Percentiles rank a stretch among this genome's conserved stretches.
phyloP scores from a whole-genome alignment of 2,329 filamentous ascomycete genomes.

The Penicillium janthinellum region DNA sequence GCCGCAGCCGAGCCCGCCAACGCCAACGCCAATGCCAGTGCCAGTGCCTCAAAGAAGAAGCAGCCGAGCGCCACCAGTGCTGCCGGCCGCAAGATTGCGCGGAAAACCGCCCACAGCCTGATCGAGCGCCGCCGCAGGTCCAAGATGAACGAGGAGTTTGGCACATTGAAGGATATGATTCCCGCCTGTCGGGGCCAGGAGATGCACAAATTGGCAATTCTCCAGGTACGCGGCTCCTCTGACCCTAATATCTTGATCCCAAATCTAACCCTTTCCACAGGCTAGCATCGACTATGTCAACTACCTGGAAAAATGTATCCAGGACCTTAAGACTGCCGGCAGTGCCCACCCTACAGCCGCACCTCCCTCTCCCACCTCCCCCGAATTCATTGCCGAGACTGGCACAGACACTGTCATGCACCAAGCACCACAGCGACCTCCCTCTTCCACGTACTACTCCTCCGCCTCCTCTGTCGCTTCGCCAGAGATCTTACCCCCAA shows the following conservation, averaged over 20 bases:
- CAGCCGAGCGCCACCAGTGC: conserved; percentile 74
- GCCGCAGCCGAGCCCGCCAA: conserved; percentile 15
- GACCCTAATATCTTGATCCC: neutral
- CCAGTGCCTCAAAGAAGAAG: conserved; percentile 68
- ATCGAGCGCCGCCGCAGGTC: conserved; percentile 87
- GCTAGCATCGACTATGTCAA: conserved; percentile 95
- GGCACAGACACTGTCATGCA: conserved; percentile 9
- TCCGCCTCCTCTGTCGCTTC: conserved; percentile 37
- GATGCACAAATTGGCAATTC: conserved; percentile 96
- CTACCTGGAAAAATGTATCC: conserved; percentile 87
- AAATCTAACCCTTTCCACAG: conserved; percentile 48
- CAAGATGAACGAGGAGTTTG: conserved; percentile 99
- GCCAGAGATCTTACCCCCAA: conserved; percentile 34
- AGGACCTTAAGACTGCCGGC: conserved; percentile 68
- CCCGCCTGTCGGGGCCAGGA: conserved; percentile 90
- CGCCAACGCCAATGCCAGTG: conserved; percentile 32
- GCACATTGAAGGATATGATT: conserved; percentile 89
- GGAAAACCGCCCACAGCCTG: conserved; percentile 93
- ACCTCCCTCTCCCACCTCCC: conserved; percentile 40
- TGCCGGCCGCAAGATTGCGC: conserved; percentile 88
- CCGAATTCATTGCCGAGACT: conserved; percentile 33
- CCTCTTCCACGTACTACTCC: conserved; percentile 25
- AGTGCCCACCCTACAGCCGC: conserved; percentile 19
- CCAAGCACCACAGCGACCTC: conserved; percentile 13
- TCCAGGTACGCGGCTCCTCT: conserved; percentile 66